Base-by-base conservation (phyloP, 805 yeast species). In the Candida tibetensis region DNA sequence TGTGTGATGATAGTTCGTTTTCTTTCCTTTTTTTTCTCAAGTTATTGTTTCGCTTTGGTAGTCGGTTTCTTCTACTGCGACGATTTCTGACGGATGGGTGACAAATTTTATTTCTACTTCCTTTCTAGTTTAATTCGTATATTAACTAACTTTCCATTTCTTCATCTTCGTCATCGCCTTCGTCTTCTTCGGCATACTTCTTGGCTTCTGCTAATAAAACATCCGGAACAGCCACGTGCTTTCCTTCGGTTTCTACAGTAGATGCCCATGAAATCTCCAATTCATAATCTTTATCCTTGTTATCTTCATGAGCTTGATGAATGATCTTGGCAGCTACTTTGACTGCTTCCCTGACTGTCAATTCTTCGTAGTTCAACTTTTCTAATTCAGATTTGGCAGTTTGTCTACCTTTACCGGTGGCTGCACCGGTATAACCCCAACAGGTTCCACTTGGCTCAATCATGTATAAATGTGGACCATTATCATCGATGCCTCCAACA, bases 371-470 rank as follows among this genome's bases (percentile, higher is more conserved):
- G 48, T 87, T 83, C 60, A 93, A 71, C 63, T 93, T 93, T 64
- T 93, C 99, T 51, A 93, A 76, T 66, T 93, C 99, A 19, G 91
- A 85, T 66, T 91, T 91, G 34, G 99, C 99, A n/a, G 87, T 79
- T 64, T 93, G 99, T 64, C 98, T 81, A 33, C 99, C 99, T 62
- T 91, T 93, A 47, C 99, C 99, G 3, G 97, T 80, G 13, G 99
- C 99, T 28, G 96, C 95, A 44, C 96, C 99, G 39, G 77, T 74
- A 66, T 93, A 93, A 36, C 99, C 99, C 98, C 99, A 95, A 57
- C 82, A 88, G 1, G 88, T 72, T 45, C 99, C 99, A 60, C 95
- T 85, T 52, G 99, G 99, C 62, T 93, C 99, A 42, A 93, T 74
- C 97, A 91, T 93, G 67, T 84, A 91, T 52, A 93, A 75, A 61